Conservation (phyloP, 1,284 basidiomycete genomes). For the Boletus hoseneyae region DNA sequence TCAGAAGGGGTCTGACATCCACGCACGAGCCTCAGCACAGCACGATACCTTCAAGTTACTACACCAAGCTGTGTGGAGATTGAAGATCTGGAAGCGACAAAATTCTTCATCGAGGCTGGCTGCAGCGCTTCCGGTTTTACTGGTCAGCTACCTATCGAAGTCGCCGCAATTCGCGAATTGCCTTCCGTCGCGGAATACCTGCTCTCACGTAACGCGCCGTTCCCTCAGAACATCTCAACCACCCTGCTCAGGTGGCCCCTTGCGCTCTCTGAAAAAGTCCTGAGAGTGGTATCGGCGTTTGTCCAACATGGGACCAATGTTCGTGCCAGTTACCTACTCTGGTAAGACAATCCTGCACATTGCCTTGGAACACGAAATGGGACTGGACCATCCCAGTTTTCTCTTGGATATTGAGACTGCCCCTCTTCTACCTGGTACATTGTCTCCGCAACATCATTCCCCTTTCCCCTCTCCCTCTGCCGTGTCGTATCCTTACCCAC, state of each 20-base stretch:
- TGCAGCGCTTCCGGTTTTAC: not conserved
- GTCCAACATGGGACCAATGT: not conserved
- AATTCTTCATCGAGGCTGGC: not conserved
- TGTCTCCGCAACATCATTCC: too few species aligned
- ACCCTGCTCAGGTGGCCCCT: too few species aligned
- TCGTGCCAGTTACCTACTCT: not conserved
- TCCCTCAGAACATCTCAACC: not conserved
- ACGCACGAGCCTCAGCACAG: too few species aligned
- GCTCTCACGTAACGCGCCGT: not conserved
- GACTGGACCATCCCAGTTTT: too few species aligned
- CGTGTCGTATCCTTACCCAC: too few species aligned
- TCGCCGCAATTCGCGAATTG: too few species aligned
- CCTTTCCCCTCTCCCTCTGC: too few species aligned
- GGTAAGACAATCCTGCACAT: not conserved
- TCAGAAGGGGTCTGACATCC: too few species aligned
- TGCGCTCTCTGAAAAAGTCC: too few species aligned
- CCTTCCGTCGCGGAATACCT: not conserved
- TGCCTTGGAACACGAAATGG: not conserved
- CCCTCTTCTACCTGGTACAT: constrained; percentile 29
- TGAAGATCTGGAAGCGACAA: not conserved
- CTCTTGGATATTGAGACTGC: constrained; percentile 35
- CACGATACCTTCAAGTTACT: too few species aligned
- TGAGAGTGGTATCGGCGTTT: too few species aligned
- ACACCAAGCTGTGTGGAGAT: too few species aligned
- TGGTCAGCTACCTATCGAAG: not conserved